Percentiles rank a stretch among this genome's conserved stretches.
These are phyloP conservation scores for Cryphonectria carpinicola DNA, from an alignment of 2,329 filamentous ascomycete species.

Conservation along the genomic window DNA sequence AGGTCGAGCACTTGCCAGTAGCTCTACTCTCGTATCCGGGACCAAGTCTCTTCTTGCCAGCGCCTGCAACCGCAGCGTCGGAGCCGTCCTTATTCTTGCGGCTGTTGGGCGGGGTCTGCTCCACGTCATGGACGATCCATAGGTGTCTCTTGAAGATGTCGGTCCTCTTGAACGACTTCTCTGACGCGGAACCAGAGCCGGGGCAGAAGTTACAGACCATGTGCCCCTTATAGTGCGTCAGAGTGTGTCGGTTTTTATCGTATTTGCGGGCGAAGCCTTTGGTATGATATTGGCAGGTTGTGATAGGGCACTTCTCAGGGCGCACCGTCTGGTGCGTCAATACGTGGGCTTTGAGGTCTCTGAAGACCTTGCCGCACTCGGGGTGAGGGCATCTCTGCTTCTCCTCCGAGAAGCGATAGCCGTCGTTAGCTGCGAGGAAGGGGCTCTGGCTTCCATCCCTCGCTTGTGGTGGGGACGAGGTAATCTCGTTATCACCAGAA, in stretches of 20 bases:
- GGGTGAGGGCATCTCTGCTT: neutral
- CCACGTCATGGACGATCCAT: constrained; percentile 87
- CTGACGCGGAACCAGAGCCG: constrained; percentile 81
- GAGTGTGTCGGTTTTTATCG: constrained; percentile 91
- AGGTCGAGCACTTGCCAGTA: constrained; percentile 95
- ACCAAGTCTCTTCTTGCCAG: constrained; percentile 60
- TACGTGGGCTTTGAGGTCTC: neutral
- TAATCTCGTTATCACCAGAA: neutral
- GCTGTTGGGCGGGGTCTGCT: constrained; percentile 90
- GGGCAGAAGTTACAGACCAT: constrained; percentile 97
- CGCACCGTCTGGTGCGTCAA: neutral
- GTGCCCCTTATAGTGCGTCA: constrained; percentile 95
- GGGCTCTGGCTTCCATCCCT: neutral
- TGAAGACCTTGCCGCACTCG: too few species aligned
- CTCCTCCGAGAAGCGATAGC: neutral
- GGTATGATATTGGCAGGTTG: constrained; percentile 86
- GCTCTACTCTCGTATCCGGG: constrained; percentile 74
- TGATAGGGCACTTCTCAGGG: constrained; percentile 73
- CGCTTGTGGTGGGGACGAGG: too few species aligned
- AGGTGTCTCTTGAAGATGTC: constrained; percentile 96
- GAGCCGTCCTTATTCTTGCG: constrained; percentile 66
- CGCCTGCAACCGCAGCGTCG: constrained; percentile 40
- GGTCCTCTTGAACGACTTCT: constrained; percentile 94
- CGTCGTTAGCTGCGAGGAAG: too few species aligned
- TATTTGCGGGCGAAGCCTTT: constrained; percentile 96